Base-by-base conservation (phyloP, 2,329 filamentous ascomycete genomes). In the Blastomyces emzantsi region DNA sequence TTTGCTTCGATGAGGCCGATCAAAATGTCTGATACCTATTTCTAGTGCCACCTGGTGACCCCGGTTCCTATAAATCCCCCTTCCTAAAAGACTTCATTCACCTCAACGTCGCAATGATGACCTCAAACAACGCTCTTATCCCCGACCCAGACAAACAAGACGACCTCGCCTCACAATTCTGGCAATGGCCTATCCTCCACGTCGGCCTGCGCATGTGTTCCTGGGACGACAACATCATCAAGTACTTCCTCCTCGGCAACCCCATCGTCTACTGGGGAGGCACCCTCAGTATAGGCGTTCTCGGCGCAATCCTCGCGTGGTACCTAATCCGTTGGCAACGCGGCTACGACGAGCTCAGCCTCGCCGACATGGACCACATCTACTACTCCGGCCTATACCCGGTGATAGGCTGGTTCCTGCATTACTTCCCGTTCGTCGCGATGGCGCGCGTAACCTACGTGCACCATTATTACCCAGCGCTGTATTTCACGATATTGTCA, bases 361-460 rank as follows among this genome's bases (percentile, higher is more conserved):
- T 85, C 71, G 76, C 80, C 15, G 92, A 97, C 60, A 88, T 99
- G 69, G 92, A 97, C 75, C 91, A 94, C 69, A 93, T 99, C 73
- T 92, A 97, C 77, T 97, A 96, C 77, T 83, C 92, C 13, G 94
- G 90, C 59, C 74, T 99, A 64, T 99, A 99, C 77, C 93, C 94
- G 9, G 82, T 93, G 63, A 83, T 94, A 63, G 94, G 94, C 66
- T 99, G 94, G 94, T 87, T 96, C 77, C 83, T 99, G 59, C 94
- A 99, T 79, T 99, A 97, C 76, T 79, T 96, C 66, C 94, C 94
- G 0, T 99, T 97, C 77, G 85, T 96, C 71, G 86, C 94, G 73
- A 99, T 99, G 95, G 94, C 92, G 13, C 90, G 94, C 82, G 94
- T 99, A 66, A 99, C 94, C 19, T 99, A 99, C 73, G 94, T 99